Evolutionary conservation across 1,284 basidiomycete genomes (phyloP).

Genomic region (Dichomitus squalens): DNA sequence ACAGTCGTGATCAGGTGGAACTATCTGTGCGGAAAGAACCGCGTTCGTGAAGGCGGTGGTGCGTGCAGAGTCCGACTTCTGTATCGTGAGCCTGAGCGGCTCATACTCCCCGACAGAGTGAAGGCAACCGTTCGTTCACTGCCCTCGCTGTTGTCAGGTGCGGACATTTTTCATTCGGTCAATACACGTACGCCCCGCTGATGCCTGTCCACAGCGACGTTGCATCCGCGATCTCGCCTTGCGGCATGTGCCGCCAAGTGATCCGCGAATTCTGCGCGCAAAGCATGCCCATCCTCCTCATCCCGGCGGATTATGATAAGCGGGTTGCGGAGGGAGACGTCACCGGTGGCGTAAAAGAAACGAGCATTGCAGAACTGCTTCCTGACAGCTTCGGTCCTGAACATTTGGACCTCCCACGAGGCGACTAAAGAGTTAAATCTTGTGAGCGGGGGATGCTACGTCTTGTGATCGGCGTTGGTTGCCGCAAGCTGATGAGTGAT

Average conservation of each 20-base stretch:
- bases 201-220: constrained; percentile 54
- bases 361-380: constrained; percentile 75
- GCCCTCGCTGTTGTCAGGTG: constrained; percentile 79
- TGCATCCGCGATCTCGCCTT: constrained; percentile 69
- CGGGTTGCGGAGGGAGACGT: constrained; percentile 40
- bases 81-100: neutral
- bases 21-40: constrained; percentile 89
- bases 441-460: no score
- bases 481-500: no score
- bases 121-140: constrained; percentile 65
- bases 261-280: constrained; percentile 86
- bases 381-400: constrained; percentile 92
- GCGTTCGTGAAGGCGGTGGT: constrained; percentile 87
- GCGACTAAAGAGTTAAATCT: constrained; percentile 1
- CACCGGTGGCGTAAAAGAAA: constrained; percentile 57
- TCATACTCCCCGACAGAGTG: constrained; percentile 56
- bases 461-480: no score
- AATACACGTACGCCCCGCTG: neutral
- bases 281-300: constrained; percentile 77
- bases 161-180: constrained; percentile 9
- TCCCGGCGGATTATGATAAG: constrained; percentile 65
- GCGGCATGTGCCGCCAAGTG: constrained; percentile 91
- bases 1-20: constrained; percentile 49
- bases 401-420: constrained; percentile 57
- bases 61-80: constrained; percentile 36